Base-by-base conservation (phyloP, 2,329 filamentous ascomycete species). In the Alternaria incomplexa region DNA sequence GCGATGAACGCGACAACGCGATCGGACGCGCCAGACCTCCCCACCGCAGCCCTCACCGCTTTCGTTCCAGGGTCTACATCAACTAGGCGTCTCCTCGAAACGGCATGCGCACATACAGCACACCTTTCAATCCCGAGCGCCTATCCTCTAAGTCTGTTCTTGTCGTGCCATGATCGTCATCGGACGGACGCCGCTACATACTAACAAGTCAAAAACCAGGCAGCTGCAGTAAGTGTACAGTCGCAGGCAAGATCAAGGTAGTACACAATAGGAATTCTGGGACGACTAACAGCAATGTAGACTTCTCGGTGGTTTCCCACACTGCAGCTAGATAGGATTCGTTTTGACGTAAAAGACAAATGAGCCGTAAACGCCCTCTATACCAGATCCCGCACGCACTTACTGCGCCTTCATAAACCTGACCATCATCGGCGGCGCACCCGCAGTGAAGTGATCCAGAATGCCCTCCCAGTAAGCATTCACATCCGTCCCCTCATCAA, bases 361-460 rank as follows among this genome's bases (percentile, higher is more conserved):
- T 9, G 30, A 28, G 9, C 1, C 17, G 3, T 6, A 23, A 36
- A 32, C 15, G 6, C 20, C 28, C 1, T 36, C 10, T 51, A 36
- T 15, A 7, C 6, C 36, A 23, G 15, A 36, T 3, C 6, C 6
- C 20, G 3, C 8, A n/a, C 17, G 20, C 9, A 5, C 13, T 17
- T 17, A 52, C 28, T 11, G 48, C 13, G 48, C 48, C 20, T 26
- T 62, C 20, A 71, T 32, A 61, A 72, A 71, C 11, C 47, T 66
- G 3, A 68, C 68, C 56, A 55, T 47, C 46, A 66, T 62, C 26
- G 36, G 64, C 23, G 71, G 71, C 20, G 72, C 63, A 3, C 69
- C 70, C 45, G 73, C 67, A 12, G 70, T 74, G 23, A 75, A 71
- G 32, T 75, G 70, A 40, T 76, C 70, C 56, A 58, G 70, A 6